A percentile compares a stretch with the other conserved stretches of the same genome.
These are phyloP conservation scores for Capsella rubella DNA, from an alignment of 441 rosid genomes.

Conservation along the genomic window DNA sequence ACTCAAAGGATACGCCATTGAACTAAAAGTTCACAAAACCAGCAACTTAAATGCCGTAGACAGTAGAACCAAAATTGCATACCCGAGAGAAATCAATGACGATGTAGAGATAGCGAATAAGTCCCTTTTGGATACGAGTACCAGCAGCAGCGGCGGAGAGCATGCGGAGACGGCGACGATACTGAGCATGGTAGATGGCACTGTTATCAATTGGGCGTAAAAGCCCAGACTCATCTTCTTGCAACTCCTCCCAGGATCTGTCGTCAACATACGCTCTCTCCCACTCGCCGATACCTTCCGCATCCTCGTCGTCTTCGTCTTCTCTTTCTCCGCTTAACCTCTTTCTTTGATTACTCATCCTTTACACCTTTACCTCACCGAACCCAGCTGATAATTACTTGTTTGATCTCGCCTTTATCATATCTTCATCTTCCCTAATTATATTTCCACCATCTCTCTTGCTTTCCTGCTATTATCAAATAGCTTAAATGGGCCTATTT, in stretches of 20 bases:
- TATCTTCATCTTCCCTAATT: too few relatives aligned
- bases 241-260: constrained; percentile 89
- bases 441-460: too few relatives aligned
- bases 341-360: constrained; percentile 56
- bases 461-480: too few relatives aligned
- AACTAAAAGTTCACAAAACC: background rate
- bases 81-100: constrained; percentile 91
- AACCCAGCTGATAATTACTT: too few relatives aligned
- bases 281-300: constrained; percentile 76
- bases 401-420: too few relatives aligned
- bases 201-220: constrained; percentile 82
- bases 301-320: constrained; percentile 71
- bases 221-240: constrained; percentile 91
- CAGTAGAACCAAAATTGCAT: constrained; percentile 21
- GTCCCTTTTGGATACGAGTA: constrained; percentile 89
- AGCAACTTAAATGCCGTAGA: constrained; percentile 23
- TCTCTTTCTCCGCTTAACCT: constrained; percentile 54
- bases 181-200: constrained; percentile 78
- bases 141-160: constrained; percentile 54
- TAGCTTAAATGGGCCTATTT: too few relatives aligned
- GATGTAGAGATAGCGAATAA: constrained; percentile 82
- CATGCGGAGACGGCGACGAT: constrained; percentile 58
- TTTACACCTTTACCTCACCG: constrained; percentile 41
- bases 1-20: constrained; percentile 13
- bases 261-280: constrained; percentile 84